Base-by-base conservation (phyloP, 352 stramenopile genomes). In the Peronospora farinosa region DNA sequence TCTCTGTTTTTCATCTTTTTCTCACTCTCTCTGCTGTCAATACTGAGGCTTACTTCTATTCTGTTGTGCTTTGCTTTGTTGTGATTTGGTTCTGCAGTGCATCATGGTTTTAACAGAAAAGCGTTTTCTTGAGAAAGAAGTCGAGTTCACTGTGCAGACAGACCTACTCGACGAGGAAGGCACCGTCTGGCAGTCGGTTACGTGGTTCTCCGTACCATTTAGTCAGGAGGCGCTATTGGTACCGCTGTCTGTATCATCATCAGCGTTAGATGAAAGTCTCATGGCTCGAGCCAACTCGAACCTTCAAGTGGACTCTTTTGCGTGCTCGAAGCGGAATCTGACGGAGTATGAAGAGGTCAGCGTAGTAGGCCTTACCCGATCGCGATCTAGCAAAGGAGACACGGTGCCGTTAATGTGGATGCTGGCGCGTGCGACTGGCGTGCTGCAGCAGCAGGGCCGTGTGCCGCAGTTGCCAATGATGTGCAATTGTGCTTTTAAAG, bases 21-120 rank as follows among this genome's bases (percentile, higher is more conserved):
- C 15, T 28, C 16, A 13, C 41, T 28, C 17, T 8, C 12, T 33
- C 15, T 54, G 10, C 13, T 12, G 17, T 17, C 2, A 16, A 36
- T n/a, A n/a, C 5, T 16, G 35, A 31, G 35, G 10, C 19, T 53
- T 28, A 38, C 7, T 48, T 28, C 21, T 9, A 41, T 47, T 13
- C 3, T 35, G 16, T 27, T 31, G 28, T 30, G 6, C n/a, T 19
- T 41, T 51, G 1, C n/a, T n/a, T n/a, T n/a, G n/a, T n/a, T n/a
- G n/a, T n/a, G n/a, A n/a, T n/a, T n/a, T n/a, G n/a, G 21, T 41
- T n/a, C 28, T 47, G 16, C 37, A 89, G 80, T 86, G 77, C 39
- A 32, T 88, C 15, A 88, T 91, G 80, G 76, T 88, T 30, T 51
- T 88, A 13, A 83, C 69, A 15, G 66, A 86, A 54, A 91, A 91